Base-by-base conservation (phyloP, 2,329 filamentous ascomycete species). In the Exophiala oligosperma region DNA sequence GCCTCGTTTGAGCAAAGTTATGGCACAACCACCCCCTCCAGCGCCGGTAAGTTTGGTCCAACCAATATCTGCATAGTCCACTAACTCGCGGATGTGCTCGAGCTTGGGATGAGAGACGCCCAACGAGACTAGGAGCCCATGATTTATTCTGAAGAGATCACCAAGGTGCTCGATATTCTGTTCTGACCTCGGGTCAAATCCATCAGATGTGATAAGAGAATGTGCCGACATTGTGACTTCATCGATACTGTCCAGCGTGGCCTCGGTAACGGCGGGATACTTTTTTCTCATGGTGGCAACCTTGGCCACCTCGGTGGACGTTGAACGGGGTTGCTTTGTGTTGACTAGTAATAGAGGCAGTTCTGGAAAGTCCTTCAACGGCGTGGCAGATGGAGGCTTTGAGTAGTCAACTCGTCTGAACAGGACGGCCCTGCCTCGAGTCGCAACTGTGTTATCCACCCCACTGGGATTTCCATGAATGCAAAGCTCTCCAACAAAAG, bases 11-110 rank as follows among this genome's bases (percentile, higher is more conserved):
- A 99, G 79, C 3, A 99, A 79, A 0, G 93, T 95, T 66, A 99
- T 97, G 2, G 92, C 93, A 74, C 95, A 97, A 2, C 94, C 94
- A 56, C 94, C 95, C 11, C 94, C 95, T 23, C 94, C 94, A 1
- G 94, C 94, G 35, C 94, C 94, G 0, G 94, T 99, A 57, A 99
- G 82, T 73, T 99, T 99, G 11, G 94, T 97, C 92, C 92, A 99
- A 29, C 94, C 94, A 56, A 97, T 89, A 41, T 88, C 89, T 56
- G 91, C 84, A 67, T 94, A 86, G 66, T 99, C 93, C 49, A 96
- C 89, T 26, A 99, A 79, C 75, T 96, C 93, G 62, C 94, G 86
- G 66, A 99, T 87, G 32, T 93, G 86, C 76, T 99, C 94, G 26
- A 99, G 81, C 48, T 92, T 87, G 0, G 94, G 95, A 73, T 99